These are phyloP conservation scores for Hyphopichia homilentoma DNA, from an alignment of 805 yeast genomes.

Conservation along the genomic window DNA sequence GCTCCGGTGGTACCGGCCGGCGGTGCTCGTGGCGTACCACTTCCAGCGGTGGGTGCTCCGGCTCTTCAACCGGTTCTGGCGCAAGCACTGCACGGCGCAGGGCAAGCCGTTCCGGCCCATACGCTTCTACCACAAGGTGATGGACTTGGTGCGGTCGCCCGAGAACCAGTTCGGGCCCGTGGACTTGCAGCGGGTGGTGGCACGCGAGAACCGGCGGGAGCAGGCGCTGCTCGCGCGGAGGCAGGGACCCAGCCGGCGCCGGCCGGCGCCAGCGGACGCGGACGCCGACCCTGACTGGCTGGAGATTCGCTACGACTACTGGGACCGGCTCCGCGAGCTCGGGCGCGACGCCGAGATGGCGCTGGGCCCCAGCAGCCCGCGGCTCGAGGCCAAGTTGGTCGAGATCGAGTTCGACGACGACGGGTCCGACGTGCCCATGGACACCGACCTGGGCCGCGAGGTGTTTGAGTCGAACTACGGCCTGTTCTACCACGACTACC, in stretches of 20 bases:
- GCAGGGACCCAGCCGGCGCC: slow-evolving; percentile 6
- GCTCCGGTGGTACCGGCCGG: slow-evolving; percentile 22
- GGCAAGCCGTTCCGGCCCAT: slow-evolving; percentile 13
- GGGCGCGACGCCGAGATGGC: slow-evolving; percentile 26
- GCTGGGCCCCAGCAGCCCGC: slow-evolving; percentile 1
- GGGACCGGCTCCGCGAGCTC: slow-evolving; percentile 26
- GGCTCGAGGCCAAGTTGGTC: slow-evolving; percentile 1
- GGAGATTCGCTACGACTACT: slow-evolving; percentile 31
- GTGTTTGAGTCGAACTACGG: slow-evolving; percentile 14
- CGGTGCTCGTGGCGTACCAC: slow-evolving; percentile 18
- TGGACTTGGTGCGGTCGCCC: slow-evolving; percentile 15
- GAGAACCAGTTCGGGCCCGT: slow-evolving; percentile 15
- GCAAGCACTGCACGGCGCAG: slow-evolving; percentile 10
- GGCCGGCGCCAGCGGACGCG: slow-evolving; percentile 11
- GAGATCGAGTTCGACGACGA: slow-evolving; percentile 1
- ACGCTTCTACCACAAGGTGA: slow-evolving; percentile 18
- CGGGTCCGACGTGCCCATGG: slow-evolving; percentile 7
- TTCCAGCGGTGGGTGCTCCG: slow-evolving; percentile 35
- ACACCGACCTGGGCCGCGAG: neutral
- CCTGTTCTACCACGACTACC: slow-evolving; percentile 11
- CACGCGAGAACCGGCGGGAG: slow-evolving; percentile 20
- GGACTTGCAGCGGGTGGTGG: slow-evolving; percentile 22
- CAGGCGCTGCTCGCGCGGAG: neutral
- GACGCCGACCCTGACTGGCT: too few species aligned
- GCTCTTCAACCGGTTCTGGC: slow-evolving; percentile 32